Base-by-base conservation (phyloP, 257 asterid species). In the Fraxinus cuspidata region DNA sequence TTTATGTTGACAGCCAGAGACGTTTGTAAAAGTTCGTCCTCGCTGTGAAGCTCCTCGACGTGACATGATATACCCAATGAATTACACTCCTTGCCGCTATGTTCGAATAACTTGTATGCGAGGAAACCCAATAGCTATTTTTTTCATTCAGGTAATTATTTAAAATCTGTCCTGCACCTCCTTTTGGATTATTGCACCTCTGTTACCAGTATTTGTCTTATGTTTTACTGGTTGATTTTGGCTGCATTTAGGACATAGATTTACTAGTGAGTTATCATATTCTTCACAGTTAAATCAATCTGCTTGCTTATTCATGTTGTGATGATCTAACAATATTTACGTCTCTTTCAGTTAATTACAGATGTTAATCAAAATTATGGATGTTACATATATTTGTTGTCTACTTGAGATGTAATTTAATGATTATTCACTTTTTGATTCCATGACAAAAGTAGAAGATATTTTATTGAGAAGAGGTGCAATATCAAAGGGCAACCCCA, bases 41-140 rank as follows among this genome's bases (percentile, higher is more conserved):
- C 97, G 98, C 71, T 93, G 98, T 87, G 99, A 96, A 84, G 98
- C 99, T 56, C 99, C 99, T 84, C 90, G 98, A 51, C 97, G 98
- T 29, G 99, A 96, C 85, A 89, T 96, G 91, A 83, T 82, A 78
- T 96, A 96, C 82, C 92, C 96, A 66, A 88, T 88, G 93, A 93
- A 86, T 73, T 93, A 96, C 85, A 86, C 94, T 19, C 98, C 99
- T 72, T 91, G 96, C 83, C 97, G 92, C 77, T 96, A 89, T 86
- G 96, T 96, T 79, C 89, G 99, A 71, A 88, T 96, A 80, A 93
- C 99, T 75, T 96, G 98, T 88, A 86, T 93, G 94, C 97, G 99
- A 32, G 99, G 99, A 66, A 93, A 85, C 81, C 98, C 98, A 77
- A 96, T 96, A 83, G 98, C 99, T 74, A 80, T 96, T 44, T 96